Base-by-base conservation (phyloP, 192 early-diverging fungal genomes). In the Coemansia sp. region DNA sequence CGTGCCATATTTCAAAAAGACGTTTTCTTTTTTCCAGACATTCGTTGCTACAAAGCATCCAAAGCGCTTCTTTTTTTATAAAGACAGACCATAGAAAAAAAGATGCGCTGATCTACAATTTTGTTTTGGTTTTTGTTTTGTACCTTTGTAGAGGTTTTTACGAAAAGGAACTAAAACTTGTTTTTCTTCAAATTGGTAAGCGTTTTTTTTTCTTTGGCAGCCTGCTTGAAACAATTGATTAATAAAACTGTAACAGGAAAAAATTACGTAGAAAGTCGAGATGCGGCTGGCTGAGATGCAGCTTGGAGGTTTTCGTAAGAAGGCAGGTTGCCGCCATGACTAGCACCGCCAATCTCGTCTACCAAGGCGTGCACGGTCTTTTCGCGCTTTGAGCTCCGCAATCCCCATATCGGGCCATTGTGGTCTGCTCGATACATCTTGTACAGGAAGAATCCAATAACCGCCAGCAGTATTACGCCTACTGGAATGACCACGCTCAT, bases 401-500 rank as follows among this genome's bases (percentile, higher is more conserved):
- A 17, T 21, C 8, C 10, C 36, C 46, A 46, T 17, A 18, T 18
- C 0, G 10, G 8, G 4, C 23, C 9, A 3, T 15, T 15, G 36
- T 31, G 11, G 40, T 41, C 43, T 26, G 45, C 48, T 17, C 54
- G 45, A 20, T 56, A 46, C 16, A 37, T 62, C 16, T 43, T 38
- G 36, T 53, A 58, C 36, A 58, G 32, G 5, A 69, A 11, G 17
- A 53, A 69, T 9, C 20, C 43, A 11, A 56, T 34, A n/a, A 45
- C 8, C 16, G 48, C 55, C 26, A 61, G 8, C 28, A 56, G 17
- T 2, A 69, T 62, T 9, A 58, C 41, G 3, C 49, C 43, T 6
- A 58, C 15, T 11, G 66, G 60, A 10, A 58, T 53, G 18, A 54
- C 32, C 37, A 69, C 66, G 2, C 37, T 43, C 28, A 69, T 45